Evolutionary conservation across 2,329 filamentous ascomycete genomes (phyloP).

Genomic region (Penicillium verrucosum): DNA sequence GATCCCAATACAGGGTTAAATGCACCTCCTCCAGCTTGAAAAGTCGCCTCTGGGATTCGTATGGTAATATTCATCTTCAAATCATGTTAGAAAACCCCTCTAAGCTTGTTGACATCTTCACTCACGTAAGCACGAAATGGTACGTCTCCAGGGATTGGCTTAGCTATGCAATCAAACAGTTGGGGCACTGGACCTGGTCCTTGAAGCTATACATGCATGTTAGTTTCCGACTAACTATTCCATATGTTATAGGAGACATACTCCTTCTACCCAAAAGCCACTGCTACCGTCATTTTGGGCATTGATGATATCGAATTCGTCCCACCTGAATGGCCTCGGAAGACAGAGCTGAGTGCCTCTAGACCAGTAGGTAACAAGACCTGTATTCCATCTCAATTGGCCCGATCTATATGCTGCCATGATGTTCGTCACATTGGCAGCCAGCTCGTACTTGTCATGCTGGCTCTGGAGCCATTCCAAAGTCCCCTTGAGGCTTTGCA

Average conservation of each 20-base stretch:
- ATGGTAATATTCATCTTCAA: background rate
- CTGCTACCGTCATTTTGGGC: background rate
- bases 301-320: background rate
- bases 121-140: background rate
- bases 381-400: background rate
- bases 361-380: constrained; percentile 8
- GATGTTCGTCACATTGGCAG: background rate
- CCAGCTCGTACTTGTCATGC: background rate
- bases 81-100: background rate
- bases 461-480: background rate
- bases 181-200: background rate
- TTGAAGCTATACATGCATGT: background rate
- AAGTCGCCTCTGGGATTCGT: too few species aligned
- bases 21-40: too few species aligned
- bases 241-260: background rate
- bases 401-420: background rate
- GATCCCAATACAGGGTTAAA: too few species aligned
- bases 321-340: background rate
- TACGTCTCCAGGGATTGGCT: too few species aligned
- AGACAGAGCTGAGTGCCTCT: background rate
- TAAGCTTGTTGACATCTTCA: too few species aligned
- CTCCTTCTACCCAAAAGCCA: constrained; percentile 1
- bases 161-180: too few species aligned
- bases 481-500: background rate
- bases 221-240: background rate